These are phyloP conservation scores for Neofusicoccum sp. DNA, from an alignment of 2,329 filamentous ascomycete genomes.

Conservation along the genomic window DNA sequence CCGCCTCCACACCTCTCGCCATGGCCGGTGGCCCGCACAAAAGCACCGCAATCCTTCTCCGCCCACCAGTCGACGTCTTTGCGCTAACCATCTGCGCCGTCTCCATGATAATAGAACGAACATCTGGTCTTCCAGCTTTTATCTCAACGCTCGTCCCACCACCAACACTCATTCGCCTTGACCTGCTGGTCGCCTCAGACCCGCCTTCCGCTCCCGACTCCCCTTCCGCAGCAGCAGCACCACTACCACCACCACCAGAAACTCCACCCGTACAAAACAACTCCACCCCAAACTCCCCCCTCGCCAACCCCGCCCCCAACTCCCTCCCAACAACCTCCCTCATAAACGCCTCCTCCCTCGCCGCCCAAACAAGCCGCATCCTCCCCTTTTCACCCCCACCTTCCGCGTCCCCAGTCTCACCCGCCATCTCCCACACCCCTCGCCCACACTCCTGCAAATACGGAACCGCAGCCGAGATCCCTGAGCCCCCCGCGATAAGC, in stretches of 20 bases:
- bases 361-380: conserved; percentile 36
- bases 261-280: conserved; percentile 19
- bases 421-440: neutral
- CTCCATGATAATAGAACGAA: conserved; percentile 34
- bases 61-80: conserved; percentile 24
- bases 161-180: conserved; percentile 28
- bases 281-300: conserved; percentile 27
- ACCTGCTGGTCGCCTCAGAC: conserved; percentile 20
- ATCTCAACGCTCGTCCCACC: no score
- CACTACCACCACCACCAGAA: no score
- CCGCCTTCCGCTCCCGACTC: neutral
- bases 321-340: conserved; percentile 25
- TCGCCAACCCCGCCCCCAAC: conserved; percentile 24
- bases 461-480: conserved; percentile 34
- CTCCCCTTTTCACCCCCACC: conserved; percentile 22
- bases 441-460: conserved; percentile 23
- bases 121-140: conserved; percentile 38
- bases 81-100: conserved; percentile 24
- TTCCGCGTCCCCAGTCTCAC: conserved; percentile 6
- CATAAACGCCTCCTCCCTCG: conserved; percentile 33
- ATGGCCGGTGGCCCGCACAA: conserved; percentile 47
- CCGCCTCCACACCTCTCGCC: conserved; percentile 45
- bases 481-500: conserved; percentile 37
- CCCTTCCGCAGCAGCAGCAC: neutral
- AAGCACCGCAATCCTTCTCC: conserved; percentile 38